phyloP scores from a whole-genome alignment of 495 filamentous ascomycete species.

The Xylaria venustula region DNA sequence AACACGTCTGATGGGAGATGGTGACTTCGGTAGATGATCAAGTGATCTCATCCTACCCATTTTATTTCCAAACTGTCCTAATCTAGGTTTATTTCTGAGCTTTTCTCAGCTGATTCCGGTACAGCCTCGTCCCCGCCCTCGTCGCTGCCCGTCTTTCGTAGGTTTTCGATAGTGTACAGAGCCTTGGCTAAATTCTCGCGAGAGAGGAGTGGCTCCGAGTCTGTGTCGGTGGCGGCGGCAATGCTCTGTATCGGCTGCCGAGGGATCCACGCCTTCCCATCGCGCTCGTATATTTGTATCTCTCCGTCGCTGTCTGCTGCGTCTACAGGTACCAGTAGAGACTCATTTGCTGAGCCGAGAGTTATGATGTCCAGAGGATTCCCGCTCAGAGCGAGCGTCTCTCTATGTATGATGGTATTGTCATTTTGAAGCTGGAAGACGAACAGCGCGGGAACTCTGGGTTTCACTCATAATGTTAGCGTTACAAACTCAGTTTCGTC shows the following conservation, averaged over 20 bases:
- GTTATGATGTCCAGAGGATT: conserved; percentile 60
- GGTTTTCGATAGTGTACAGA: conserved; percentile 68
- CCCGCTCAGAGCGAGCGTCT: conserved; percentile 52
- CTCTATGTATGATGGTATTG: conserved; percentile 42
- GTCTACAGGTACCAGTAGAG: conserved; percentile 59
- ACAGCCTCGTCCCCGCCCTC: conserved; percentile 30
- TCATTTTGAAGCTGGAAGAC: conserved; percentile 48
- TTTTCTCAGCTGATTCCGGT: conserved; percentile 2
- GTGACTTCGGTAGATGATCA: too few relatives aligned
- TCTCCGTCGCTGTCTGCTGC: conserved; percentile 14
- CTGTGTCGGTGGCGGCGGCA: background rate
- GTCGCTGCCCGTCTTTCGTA: conserved; percentile 67
- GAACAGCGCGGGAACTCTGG: conserved; percentile 61
- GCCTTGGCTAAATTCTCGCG: conserved; percentile 52
- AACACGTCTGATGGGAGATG: too few relatives aligned
- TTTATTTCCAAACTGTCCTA: too few relatives aligned
- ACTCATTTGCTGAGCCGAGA: conserved; percentile 14
- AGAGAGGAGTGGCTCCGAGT: conserved; percentile 28
- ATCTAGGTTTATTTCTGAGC: background rate
- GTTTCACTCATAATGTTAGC: conserved; percentile 23
- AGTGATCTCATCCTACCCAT: too few relatives aligned
- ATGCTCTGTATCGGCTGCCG: conserved; percentile 16
- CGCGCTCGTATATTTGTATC: conserved; percentile 18
- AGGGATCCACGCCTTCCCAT: conserved; percentile 15
- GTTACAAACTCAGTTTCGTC: background rate